Percentiles rank a stretch among this genome's conserved stretches.
Conservation (phyloP, 2,329 filamentous ascomycete species). For the Claviceps africana region DNA sequence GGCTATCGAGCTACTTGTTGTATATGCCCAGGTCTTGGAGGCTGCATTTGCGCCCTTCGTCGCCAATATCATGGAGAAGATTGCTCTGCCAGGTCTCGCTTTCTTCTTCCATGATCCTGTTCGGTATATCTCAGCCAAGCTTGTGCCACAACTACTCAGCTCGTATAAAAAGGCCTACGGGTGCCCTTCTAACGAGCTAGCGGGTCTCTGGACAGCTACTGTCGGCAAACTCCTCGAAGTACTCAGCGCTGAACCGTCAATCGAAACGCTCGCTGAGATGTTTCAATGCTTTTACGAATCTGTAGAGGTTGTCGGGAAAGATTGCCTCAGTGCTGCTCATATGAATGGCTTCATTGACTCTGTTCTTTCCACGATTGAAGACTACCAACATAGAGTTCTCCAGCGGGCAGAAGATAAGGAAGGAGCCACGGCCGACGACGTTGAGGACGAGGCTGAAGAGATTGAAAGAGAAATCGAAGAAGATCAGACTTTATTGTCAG, state of each 20-base stretch:
- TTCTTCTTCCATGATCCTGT: constrained; percentile 99
- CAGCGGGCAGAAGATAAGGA: constrained; percentile 72
- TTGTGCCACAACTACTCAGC: constrained; percentile 83
- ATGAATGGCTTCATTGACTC: constrained; percentile 81
- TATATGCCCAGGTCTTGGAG: constrained; percentile 94
- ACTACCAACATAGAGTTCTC: constrained; percentile 80
- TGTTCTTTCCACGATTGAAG: constrained; percentile 72
- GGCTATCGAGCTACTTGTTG: constrained; percentile 95
- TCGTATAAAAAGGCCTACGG: constrained; percentile 91
- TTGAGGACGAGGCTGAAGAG: constrained; percentile 80
- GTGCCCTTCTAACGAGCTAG: constrained; percentile 61
- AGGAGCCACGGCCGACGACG: constrained; percentile 62
- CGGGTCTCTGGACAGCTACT: constrained; percentile 70
- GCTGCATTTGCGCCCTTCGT: constrained; percentile 86
- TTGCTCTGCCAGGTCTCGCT: constrained; percentile 80
- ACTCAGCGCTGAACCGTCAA: constrained; percentile 80
- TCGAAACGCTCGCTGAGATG: constrained; percentile 95
- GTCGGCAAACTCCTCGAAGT: constrained; percentile 89
- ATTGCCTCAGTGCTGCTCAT: constrained; percentile 62
- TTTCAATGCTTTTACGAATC: constrained; percentile 99
- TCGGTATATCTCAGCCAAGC: constrained; percentile 83
- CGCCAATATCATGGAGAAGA: constrained; percentile 86
- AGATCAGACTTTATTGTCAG: constrained; percentile 87
- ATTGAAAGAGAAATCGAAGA: constrained; percentile 86
- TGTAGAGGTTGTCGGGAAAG: constrained; percentile 81